phyloP scores from a whole-genome alignment of 2,329 filamentous ascomycete species.

The Ustilaginoidea virens region DNA sequence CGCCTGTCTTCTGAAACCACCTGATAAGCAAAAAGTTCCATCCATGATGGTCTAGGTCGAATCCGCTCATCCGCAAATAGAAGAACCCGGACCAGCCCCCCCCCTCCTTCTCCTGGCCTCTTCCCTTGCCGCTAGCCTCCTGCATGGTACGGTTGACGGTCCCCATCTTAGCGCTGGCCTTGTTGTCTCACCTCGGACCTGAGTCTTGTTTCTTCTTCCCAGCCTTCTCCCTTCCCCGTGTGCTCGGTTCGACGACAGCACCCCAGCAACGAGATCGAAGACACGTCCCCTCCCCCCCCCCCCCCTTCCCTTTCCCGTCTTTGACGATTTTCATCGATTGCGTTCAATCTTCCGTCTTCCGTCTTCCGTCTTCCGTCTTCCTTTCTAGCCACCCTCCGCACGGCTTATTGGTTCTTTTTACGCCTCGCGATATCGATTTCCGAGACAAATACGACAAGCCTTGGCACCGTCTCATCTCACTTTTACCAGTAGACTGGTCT shows the following conservation, averaged over 20 bases:
- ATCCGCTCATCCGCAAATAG: neutral
- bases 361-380: conserved; percentile 1
- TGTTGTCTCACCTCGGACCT: conserved; percentile 9
- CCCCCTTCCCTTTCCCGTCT: conserved; percentile 5
- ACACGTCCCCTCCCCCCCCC: conserved; percentile 5
- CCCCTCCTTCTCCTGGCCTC: neutral
- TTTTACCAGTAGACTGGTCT: conserved; percentile 4
- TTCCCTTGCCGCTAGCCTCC: conserved; percentile 5
- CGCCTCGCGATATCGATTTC: too few relatives aligned
- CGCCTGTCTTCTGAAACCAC: neutral
- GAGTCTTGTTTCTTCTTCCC: conserved; percentile 11
- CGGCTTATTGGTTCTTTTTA: too few relatives aligned
- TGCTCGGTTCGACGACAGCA: conserved; percentile 7
- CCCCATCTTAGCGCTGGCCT: conserved; percentile 8
- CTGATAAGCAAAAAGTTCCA: neutral
- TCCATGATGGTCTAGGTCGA: neutral
- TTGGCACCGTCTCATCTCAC: too few relatives aligned
- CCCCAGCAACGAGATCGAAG: conserved; percentile 3
- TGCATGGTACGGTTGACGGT: too few relatives aligned
- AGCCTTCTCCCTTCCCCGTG: conserved; percentile 9
- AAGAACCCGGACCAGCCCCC: too few relatives aligned
- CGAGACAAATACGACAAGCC: too few relatives aligned
- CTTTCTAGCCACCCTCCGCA: too few relatives aligned
- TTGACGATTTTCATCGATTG: too few relatives aligned
- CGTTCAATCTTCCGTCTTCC: too few relatives aligned